Conservation (phyloP, 495 filamentous ascomycete genomes). For the Hyaloscypha finlandica region DNA sequence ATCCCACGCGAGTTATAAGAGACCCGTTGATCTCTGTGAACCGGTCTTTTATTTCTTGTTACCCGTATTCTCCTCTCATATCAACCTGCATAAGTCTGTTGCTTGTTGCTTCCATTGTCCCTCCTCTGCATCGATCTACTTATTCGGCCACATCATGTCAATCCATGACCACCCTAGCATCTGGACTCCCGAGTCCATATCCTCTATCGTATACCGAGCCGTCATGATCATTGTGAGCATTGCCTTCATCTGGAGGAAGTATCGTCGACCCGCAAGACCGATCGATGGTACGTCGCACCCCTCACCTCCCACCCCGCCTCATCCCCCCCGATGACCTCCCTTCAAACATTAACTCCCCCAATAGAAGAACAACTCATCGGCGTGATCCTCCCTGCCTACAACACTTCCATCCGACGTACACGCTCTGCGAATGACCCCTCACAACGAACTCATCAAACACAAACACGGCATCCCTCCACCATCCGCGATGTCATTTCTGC, state of each 20-base stretch:
- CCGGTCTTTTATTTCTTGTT: too few relatives aligned
- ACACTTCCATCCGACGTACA: neutral
- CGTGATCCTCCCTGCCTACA: neutral
- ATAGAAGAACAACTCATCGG: neutral
- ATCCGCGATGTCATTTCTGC: neutral
- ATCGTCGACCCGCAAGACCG: slow-evolving; percentile 25
- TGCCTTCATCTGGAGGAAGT: slow-evolving; percentile 11
- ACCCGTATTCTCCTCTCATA: too few relatives aligned
- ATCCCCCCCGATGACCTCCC: neutral
- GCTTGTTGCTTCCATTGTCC: neutral
- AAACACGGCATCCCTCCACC: neutral
- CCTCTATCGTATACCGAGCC: neutral
- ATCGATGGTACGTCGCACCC: slow-evolving; percentile 27
- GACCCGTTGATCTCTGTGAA: neutral
- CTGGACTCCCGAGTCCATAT: neutral
- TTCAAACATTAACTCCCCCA: neutral
- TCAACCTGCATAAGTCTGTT: neutral
- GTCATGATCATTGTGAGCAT: slow-evolving; percentile 12
- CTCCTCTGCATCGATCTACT: neutral
- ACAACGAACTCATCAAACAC: neutral
- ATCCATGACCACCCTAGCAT: neutral
- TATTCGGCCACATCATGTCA: neutral
- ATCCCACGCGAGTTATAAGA: neutral
- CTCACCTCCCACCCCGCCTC: neutral
- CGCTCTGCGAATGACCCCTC: neutral